Percentiles rank a stretch among this genome's conserved stretches.
Conservation (phyloP, 2,329 filamentous ascomycete genomes). For the Tolypocladium tropicale region DNA sequence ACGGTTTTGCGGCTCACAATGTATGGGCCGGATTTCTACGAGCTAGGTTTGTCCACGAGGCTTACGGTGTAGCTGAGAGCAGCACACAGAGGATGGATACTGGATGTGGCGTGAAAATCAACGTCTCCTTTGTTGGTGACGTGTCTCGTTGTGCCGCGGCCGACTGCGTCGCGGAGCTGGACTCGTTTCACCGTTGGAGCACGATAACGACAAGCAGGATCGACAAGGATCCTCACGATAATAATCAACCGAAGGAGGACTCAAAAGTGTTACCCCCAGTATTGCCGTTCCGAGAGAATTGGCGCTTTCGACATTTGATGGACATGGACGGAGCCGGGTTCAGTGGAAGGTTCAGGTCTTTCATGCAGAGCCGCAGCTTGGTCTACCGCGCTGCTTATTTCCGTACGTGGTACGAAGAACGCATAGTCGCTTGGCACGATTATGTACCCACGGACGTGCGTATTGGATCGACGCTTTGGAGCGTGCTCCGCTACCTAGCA, state of each 20-base stretch:
- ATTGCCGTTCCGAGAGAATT: slow-evolving; percentile 29
- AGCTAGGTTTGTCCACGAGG: slow-evolving; percentile 52
- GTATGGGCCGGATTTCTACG: slow-evolving; percentile 56
- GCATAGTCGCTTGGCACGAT: slow-evolving; percentile 51
- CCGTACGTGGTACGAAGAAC: slow-evolving; percentile 53
- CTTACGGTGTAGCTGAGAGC: slow-evolving; percentile 29
- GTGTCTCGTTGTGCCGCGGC: slow-evolving; percentile 31
- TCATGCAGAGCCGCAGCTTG: slow-evolving; percentile 53
- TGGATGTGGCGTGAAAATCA: slow-evolving; percentile 15
- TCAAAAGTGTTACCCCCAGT: background rate
- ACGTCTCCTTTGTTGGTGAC: slow-evolving; percentile 31
- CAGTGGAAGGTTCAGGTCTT: slow-evolving; percentile 54
- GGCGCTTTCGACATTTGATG: slow-evolving; percentile 51
- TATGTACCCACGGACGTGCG: slow-evolving; percentile 50
- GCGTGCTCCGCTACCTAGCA: slow-evolving; percentile 27
- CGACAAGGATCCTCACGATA: background rate
- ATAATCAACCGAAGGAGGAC: background rate
- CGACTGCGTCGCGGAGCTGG: slow-evolving; percentile 25
- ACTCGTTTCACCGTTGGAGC: slow-evolving; percentile 30
- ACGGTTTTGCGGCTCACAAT: slow-evolving; percentile 26
- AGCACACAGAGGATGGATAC: slow-evolving; percentile 9
- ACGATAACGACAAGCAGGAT: slow-evolving; percentile 9
- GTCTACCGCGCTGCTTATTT: slow-evolving; percentile 55
- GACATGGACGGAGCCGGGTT: slow-evolving; percentile 64
- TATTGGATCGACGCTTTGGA: slow-evolving; percentile 47